phyloP scores from a whole-genome alignment of 2,329 filamentous ascomycete species.

The Cordyceps pruinosa region DNA sequence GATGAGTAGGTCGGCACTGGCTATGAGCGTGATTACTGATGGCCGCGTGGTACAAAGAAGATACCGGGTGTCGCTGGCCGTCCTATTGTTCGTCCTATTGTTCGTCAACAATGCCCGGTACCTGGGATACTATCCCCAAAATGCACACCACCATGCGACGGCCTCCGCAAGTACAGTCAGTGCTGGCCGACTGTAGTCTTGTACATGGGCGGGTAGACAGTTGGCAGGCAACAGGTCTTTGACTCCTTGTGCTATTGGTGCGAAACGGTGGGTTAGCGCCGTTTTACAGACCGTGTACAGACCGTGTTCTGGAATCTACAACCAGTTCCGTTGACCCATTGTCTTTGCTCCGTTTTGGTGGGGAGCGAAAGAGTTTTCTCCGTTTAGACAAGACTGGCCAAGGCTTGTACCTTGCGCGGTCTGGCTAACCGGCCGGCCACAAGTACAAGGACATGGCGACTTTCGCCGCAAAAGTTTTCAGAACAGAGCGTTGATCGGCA shows the following conservation, averaged over 20 bases:
- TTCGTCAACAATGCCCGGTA: not conserved
- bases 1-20: not conserved
- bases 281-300: no score
- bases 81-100: not conserved
- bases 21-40: not conserved
- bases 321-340: conserved; percentile 3
- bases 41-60: not conserved
- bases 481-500: not conserved
- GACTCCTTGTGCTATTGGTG: not conserved
- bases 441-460: not conserved
- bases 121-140: no score
- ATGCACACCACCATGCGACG: no score
- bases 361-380: conserved; percentile 6
- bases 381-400: not conserved
- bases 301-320: conserved; percentile 9
- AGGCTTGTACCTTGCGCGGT: not conserved
- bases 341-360: conserved; percentile 7
- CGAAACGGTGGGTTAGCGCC: conserved; percentile 9
- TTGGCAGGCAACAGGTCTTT: not conserved
- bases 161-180: no score
- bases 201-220: no score
- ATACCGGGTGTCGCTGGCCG: no score
- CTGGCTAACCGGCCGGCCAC: not conserved
- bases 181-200: no score
- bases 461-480: not conserved